These are phyloP conservation scores for Cryphonectria parasitica DNA, from an alignment of 2,329 filamentous ascomycete genomes.

Conservation along the genomic window DNA sequence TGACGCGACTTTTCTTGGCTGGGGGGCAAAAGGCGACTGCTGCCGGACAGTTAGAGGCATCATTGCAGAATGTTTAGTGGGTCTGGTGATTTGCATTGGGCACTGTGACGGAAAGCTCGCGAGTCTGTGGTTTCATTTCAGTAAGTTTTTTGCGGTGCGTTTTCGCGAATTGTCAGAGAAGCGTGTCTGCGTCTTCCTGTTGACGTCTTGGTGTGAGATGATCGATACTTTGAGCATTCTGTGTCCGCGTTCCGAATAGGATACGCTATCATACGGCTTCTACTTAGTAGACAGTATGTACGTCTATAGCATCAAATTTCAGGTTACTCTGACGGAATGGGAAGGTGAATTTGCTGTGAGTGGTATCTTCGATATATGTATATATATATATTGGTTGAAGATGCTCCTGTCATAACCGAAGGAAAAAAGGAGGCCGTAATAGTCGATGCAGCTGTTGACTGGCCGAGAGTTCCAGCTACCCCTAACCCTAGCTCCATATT, in stretches of 20 bases:
- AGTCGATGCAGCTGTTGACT: too few species aligned
- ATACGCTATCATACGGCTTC: not conserved
- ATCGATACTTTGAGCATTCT: not conserved
- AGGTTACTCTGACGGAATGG: too few species aligned
- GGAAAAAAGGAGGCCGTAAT: too few species aligned
- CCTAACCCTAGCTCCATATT: not conserved
- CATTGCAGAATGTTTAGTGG: not conserved
- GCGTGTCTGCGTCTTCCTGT: not conserved
- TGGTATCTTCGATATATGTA: not conserved
- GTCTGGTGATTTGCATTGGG: not conserved
- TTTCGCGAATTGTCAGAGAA: too few species aligned
- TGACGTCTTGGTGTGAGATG: not conserved
- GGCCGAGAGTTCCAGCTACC: not conserved
- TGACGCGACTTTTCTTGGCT: not conserved
- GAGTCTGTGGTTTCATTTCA: not conserved
- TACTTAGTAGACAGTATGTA: too few species aligned
- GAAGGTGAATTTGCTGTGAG: not conserved
- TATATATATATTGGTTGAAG: not conserved
- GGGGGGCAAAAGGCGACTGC: not conserved
- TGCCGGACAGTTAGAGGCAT: too few species aligned
- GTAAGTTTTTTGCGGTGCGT: too few species aligned
- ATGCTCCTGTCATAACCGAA: too few species aligned
- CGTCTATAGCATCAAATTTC: too few species aligned
- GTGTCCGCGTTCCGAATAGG: not conserved
- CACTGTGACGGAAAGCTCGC: not conserved